Percentiles rank a stretch among this genome's conserved stretches.
Conservation (phyloP, 1,139 yeast genomes). For the Lodderomyces orthopsilosis region DNA sequence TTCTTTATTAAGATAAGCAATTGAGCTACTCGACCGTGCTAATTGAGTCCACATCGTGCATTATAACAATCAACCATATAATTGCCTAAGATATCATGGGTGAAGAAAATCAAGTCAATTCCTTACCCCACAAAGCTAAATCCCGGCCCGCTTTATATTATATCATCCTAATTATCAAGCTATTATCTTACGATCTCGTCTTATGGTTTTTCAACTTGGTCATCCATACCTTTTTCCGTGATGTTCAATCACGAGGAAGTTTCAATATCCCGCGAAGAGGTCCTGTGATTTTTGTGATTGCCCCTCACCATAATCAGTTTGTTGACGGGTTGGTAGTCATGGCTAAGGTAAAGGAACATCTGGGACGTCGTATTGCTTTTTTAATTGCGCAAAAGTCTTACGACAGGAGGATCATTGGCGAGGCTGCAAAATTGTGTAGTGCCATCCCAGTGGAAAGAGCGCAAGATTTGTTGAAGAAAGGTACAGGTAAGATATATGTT, state of each 20-base stretch:
- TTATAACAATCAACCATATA: neutral
- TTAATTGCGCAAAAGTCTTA: conserved; percentile 67
- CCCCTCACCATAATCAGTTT: conserved; percentile 49
- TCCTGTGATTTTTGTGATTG: conserved; percentile 44
- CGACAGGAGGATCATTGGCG: conserved; percentile 50
- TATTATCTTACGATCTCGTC: conserved; percentile 31
- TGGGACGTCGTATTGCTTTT: conserved; percentile 47
- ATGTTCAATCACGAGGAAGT: conserved; percentile 38
- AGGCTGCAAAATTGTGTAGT: conserved; percentile 53
- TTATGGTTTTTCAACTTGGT: conserved; percentile 36
- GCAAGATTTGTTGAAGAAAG: conserved; percentile 56
- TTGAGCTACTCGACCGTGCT: neutral
- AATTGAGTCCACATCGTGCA: too few relatives aligned
- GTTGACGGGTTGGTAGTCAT: conserved; percentile 43
- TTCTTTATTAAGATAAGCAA: neutral
- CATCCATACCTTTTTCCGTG: conserved; percentile 44
- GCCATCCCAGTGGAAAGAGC: conserved; percentile 75
- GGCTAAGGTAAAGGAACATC: conserved; percentile 33
- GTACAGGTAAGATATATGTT: conserved; percentile 43
- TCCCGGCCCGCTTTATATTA: conserved; percentile 5
- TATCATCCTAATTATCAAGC: conserved; percentile 6
- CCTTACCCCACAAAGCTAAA: conserved; percentile 1
- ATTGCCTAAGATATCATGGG: neutral
- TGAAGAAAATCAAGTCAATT: neutral
- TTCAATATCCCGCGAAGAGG: conserved; percentile 41